These are phyloP conservation scores for Salix koriyanagi DNA, from an alignment of 345 rosid genomes.

Conservation along the genomic window DNA sequence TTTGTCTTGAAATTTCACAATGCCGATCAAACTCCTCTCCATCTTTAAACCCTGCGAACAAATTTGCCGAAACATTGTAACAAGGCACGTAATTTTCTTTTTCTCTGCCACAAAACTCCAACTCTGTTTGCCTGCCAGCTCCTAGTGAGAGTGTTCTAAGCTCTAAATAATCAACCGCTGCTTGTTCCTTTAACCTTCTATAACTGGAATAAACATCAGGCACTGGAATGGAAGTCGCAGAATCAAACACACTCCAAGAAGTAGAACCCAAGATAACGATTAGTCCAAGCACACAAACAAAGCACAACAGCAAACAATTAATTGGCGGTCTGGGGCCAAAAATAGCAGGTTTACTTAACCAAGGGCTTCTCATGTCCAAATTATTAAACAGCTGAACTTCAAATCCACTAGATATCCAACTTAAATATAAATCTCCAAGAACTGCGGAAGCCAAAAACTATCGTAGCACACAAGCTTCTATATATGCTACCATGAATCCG, in stretches of 20 bases:
- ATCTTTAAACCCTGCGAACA: conserved; percentile 65
- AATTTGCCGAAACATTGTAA: conserved; percentile 72
- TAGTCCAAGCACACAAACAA: conserved; percentile 59
- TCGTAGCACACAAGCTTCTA: conserved; percentile 34
- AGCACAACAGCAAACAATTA: conserved; percentile 59
- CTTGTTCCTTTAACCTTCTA: conserved; percentile 89
- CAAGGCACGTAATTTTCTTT: conserved; percentile 89
- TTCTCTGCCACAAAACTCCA: conserved; percentile 78
- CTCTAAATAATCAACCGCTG: conserved; percentile 78
- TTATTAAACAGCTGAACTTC: conserved; percentile 11
- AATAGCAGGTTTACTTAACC: conserved; percentile 53
- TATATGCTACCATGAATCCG: conserved; percentile 25
- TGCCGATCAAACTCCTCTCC: conserved; percentile 92
- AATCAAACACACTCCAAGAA: conserved; percentile 50
- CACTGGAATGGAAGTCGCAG: conserved; percentile 35
- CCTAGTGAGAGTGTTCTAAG: conserved; percentile 59
- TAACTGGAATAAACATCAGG: conserved; percentile 63
- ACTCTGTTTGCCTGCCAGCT: conserved; percentile 49
- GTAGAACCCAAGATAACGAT: conserved; percentile 69
- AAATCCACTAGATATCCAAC: conserved; percentile 25
- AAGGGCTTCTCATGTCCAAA: conserved; percentile 90
- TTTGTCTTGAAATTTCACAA: conserved; percentile 57
- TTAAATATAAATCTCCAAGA: conserved; percentile 29
- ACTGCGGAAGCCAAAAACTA: conserved; percentile 32
- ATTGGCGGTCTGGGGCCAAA: conserved; percentile 65